These are phyloP conservation scores for Pseudogymnoascus sp. DNA, from an alignment of 2,329 filamentous ascomycete species.

Conservation along the genomic window DNA sequence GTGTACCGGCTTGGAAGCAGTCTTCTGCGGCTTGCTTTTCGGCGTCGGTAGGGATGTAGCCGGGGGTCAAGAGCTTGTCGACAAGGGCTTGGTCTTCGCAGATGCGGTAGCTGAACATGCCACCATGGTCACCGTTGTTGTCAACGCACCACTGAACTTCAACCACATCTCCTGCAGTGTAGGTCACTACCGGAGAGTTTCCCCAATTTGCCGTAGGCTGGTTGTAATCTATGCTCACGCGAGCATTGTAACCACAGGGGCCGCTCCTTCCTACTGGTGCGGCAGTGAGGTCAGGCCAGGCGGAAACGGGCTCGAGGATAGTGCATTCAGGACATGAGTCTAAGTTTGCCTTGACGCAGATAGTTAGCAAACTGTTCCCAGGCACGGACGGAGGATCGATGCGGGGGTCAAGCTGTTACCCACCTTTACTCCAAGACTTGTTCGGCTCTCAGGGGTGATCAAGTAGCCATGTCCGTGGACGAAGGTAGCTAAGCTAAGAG, in stretches of 20 bases:
- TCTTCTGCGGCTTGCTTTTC: constrained; percentile 47
- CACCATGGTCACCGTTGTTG: constrained; percentile 47
- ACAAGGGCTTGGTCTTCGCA: constrained; percentile 44
- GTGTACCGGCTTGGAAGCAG: constrained; percentile 41
- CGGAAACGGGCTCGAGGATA: constrained; percentile 43
- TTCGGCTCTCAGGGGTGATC: constrained; percentile 36
- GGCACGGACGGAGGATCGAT: not conserved
- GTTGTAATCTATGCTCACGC: constrained; percentile 39
- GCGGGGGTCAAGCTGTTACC: not conserved
- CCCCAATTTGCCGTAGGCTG: constrained; percentile 16
- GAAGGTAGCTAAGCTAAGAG: not conserved
- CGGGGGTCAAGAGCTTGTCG: constrained; percentile 40
- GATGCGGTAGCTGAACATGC: constrained; percentile 48
- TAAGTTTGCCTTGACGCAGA: constrained; percentile 32
- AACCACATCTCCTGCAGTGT: constrained; percentile 37
- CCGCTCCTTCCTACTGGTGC: constrained; percentile 41
- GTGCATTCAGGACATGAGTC: constrained; percentile 47
- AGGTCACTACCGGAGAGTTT: constrained; percentile 38
- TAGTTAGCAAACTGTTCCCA: not conserved
- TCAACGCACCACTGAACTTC: constrained; percentile 49
- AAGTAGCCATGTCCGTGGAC: constrained; percentile 39
- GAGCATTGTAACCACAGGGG: constrained; percentile 46
- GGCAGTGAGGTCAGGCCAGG: constrained; percentile 42
- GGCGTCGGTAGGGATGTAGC: constrained; percentile 39
- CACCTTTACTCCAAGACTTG: constrained; percentile 37